Conservation (phyloP, 2,329 filamentous ascomycete genomes). For the Emericellopsis atlantica region DNA sequence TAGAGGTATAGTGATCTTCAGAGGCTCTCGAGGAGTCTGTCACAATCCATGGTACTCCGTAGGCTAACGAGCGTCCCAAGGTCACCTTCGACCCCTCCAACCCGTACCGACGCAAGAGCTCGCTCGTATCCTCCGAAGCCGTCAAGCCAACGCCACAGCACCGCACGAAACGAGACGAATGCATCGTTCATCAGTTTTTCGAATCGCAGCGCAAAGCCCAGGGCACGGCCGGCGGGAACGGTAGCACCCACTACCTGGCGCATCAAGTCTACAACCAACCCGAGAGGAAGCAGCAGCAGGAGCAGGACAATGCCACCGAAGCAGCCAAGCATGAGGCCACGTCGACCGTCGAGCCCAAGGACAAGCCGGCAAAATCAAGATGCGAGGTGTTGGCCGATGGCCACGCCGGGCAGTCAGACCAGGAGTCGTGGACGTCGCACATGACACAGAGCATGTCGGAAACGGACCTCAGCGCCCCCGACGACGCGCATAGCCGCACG, state of each 20-base stretch:
- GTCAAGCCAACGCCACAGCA: conserved; percentile 16
- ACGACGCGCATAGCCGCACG: conserved; percentile 49
- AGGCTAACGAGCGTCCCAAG: conserved; percentile 17
- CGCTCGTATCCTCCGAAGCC: conserved; percentile 41
- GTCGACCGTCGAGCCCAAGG: conserved; percentile 10
- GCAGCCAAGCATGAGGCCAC: conserved; percentile 4
- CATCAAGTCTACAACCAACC: conserved; percentile 13
- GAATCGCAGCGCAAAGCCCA: conserved; percentile 36
- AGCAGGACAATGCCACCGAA: conserved; percentile 5
- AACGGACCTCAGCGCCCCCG: conserved; percentile 19
- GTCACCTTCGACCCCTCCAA: conserved; percentile 51
- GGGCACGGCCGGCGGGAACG: conserved; percentile 12
- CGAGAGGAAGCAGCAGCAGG: not conserved
- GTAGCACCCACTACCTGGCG: conserved; percentile 13
- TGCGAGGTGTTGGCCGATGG: conserved; percentile 10
- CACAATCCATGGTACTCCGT: not conserved
- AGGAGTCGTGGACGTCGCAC: conserved; percentile 39
- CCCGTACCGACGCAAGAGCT: conserved; percentile 53
- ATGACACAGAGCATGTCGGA: conserved; percentile 30
- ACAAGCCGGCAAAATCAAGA: conserved; percentile 8
- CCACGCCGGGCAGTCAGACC: conserved; percentile 36
- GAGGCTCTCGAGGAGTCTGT: not conserved
- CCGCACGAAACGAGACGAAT: conserved; percentile 33
- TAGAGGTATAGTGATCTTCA: conserved; percentile 27
- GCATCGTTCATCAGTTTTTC: conserved; percentile 53